Evolutionary conservation across 192 early-diverging fungal species (phyloP), one percentile per base, ranked within the genome.

Genomic region (Linnemannia exigua): DNA sequence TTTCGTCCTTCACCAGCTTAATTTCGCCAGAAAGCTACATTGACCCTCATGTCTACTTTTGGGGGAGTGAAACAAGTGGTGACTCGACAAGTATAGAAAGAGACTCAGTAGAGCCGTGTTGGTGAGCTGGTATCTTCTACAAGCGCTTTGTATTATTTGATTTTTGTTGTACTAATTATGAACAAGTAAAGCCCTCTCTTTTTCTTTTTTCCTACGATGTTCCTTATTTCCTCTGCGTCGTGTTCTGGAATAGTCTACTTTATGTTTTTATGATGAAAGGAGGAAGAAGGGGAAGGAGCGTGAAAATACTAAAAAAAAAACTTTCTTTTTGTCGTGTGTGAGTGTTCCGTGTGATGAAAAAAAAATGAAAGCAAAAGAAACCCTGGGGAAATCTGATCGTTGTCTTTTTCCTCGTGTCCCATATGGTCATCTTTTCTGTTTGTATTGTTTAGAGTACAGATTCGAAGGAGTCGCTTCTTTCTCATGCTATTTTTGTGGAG

Each of bases 361-460:
- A n/a, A 11, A 15, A 28, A 31, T 5, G 17, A 36, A 5, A 35
- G n/a, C n/a, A n/a, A n/a, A n/a, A n/a, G n/a, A n/a, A n/a, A 44
- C 41, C 9, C 3, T 44, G 41, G 41, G 41, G 41, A 44, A 44
- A 44, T 9, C 41, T 9, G 41, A 44, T 44, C 41, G 9, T 44
- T 22, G 0, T 7, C n/a, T 28, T 7, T 25, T n/a, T n/a, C 54
- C n/a, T 6, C 54, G 22, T 44, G 41, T 9, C 41, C 41, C 9
- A 9, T 44, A 6, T 44, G 9, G 11, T 8, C 20, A 28, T 9
- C 14, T 35, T 33, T 33, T 46, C 28, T 17, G n/a, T n/a, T 19
- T 3, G 70, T 33, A 58, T 35, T 35, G 28, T 69, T 77, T 77
- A 37, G 37, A 77, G 69, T 77, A 77, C 67, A 68, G 75, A 77